phyloP scores from a whole-genome alignment of 2,329 filamentous ascomycete species.

The Laburnicola sp. region DNA sequence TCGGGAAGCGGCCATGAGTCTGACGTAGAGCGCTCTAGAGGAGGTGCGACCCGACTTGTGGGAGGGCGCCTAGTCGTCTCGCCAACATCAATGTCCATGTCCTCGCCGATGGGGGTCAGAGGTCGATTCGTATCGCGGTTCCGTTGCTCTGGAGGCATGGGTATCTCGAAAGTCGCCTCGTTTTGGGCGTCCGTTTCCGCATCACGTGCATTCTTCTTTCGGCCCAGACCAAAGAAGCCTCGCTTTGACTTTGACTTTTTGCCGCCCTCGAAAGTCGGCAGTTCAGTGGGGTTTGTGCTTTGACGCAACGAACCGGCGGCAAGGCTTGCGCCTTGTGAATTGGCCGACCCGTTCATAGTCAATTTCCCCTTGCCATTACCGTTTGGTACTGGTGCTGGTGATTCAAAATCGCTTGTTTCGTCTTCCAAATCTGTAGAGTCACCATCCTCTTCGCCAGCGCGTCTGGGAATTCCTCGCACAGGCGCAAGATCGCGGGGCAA shows the following conservation, averaged over 20 bases:
- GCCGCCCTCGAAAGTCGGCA: constrained; percentile 30
- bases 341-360: constrained; percentile 18
- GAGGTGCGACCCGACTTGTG: constrained; percentile 48
- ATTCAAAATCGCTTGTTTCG: constrained; percentile 44
- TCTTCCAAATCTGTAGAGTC: constrained; percentile 59
- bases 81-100: constrained; percentile 33
- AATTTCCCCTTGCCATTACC: constrained; percentile 36
- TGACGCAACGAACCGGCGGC: constrained; percentile 46
- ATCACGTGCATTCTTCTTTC: constrained; percentile 58
- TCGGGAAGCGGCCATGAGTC: constrained; percentile 55
- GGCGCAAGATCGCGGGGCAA: constrained; percentile 51
- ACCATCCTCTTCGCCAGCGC: constrained; percentile 58
- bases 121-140: constrained; percentile 29
- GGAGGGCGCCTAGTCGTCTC: constrained; percentile 30
- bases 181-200: background rate
- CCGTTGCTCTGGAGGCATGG: constrained; percentile 33
- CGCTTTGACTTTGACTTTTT: constrained; percentile 48
- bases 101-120: constrained; percentile 41
- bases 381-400: constrained; percentile 51
- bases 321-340: constrained; percentile 36
- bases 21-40: constrained; percentile 35
- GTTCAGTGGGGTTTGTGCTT: constrained; percentile 40
- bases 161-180: constrained; percentile 24
- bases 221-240: constrained; percentile 58
- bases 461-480: constrained; percentile 63